phyloP scores from a whole-genome alignment of 495 filamentous ascomycete genomes.

The Rhizodiscina lignyota region DNA sequence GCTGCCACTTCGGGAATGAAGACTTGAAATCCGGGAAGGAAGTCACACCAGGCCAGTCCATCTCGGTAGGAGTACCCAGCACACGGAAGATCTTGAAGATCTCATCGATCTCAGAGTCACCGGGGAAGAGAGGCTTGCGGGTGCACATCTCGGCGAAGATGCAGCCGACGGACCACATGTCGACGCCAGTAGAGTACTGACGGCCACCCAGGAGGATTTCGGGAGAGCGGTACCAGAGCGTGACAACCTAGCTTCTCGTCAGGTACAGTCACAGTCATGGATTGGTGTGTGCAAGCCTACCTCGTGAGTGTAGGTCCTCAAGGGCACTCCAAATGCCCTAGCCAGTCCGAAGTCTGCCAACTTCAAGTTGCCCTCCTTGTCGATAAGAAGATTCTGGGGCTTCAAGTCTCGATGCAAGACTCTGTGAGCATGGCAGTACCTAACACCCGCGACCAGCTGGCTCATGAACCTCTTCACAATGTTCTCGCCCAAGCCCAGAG shows the following conservation, averaged over 20 bases:
- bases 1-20: conserved; percentile 89
- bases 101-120: conserved; percentile 97
- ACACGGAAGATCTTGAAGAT: conserved; percentile 99
- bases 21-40: conserved; percentile 96
- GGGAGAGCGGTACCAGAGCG: conserved; percentile 94
- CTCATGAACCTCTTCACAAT: conserved; percentile 99
- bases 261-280: too few relatives aligned
- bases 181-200: conserved; percentile 95
- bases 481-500: conserved; percentile 63
- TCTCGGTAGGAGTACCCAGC: conserved; percentile 80
- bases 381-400: conserved; percentile 92
- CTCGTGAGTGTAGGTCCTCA: conserved; percentile 96
- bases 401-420: conserved; percentile 93
- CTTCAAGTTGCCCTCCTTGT: conserved; percentile 90
- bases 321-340: conserved; percentile 86
- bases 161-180: conserved; percentile 98
- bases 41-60: conserved; percentile 87
- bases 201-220: conserved; percentile 94
- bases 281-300: too few relatives aligned
- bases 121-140: conserved; percentile 89
- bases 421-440: conserved; percentile 92
- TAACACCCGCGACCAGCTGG: conserved; percentile 77
- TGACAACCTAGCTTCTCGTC: conserved; percentile 87
- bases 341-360: conserved; percentile 95
- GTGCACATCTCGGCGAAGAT: conserved; percentile 99